Evolutionary conservation across 805 yeast species (phyloP).

Genomic region (Schwanniomyces vanrijiae): DNA sequence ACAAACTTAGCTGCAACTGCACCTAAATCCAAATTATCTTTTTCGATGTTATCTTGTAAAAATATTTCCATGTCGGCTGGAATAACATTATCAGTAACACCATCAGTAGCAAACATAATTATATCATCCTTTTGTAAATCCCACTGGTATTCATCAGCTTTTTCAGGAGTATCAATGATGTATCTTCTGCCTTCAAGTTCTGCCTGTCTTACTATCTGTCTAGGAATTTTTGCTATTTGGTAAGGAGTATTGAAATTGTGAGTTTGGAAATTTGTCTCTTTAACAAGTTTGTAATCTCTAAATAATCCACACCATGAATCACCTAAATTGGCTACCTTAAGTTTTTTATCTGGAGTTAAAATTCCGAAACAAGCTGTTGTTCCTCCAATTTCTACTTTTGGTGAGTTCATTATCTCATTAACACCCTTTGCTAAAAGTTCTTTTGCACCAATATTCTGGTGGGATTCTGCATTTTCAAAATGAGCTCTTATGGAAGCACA

Average conservation of each 20-base stretch:
- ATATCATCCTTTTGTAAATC: slow-evolving; percentile 71
- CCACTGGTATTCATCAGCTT: slow-evolving; percentile 67
- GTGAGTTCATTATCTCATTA: slow-evolving; percentile 47
- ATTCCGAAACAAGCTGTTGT: slow-evolving; percentile 90
- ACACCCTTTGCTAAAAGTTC: slow-evolving; percentile 58
- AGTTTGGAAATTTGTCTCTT: slow-evolving; percentile 74
- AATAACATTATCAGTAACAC: slow-evolving; percentile 83
- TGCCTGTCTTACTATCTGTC: slow-evolving; percentile 52
- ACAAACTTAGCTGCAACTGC: slow-evolving; percentile 58
- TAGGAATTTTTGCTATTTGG: slow-evolving; percentile 84
- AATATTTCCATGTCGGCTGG: slow-evolving; percentile 69
- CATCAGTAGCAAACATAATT: slow-evolving; percentile 88
- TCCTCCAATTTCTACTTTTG: slow-evolving; percentile 82
- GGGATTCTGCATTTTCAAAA: slow-evolving; percentile 22
- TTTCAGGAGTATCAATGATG: slow-evolving; percentile 67
- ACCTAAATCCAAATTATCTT: slow-evolving; percentile 37
- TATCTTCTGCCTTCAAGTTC: slow-evolving; percentile 57
- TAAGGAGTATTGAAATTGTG: slow-evolving; percentile 91
- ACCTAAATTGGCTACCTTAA: slow-evolving; percentile 80
- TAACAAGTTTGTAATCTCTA: slow-evolving; percentile 58
- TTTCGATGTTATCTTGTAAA: slow-evolving; percentile 54
- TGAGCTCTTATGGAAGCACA: slow-evolving; percentile 53
- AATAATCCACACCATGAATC: slow-evolving; percentile 94
- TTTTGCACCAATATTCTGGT: slow-evolving; percentile 33
- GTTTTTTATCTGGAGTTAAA: slow-evolving; percentile 52